A percentile compares a stretch with the other conserved stretches of the same genome.
These are phyloP conservation scores for Pleurotus tuber-regium DNA, from an alignment of 768 basidiomycete species.

Conservation along the genomic window DNA sequence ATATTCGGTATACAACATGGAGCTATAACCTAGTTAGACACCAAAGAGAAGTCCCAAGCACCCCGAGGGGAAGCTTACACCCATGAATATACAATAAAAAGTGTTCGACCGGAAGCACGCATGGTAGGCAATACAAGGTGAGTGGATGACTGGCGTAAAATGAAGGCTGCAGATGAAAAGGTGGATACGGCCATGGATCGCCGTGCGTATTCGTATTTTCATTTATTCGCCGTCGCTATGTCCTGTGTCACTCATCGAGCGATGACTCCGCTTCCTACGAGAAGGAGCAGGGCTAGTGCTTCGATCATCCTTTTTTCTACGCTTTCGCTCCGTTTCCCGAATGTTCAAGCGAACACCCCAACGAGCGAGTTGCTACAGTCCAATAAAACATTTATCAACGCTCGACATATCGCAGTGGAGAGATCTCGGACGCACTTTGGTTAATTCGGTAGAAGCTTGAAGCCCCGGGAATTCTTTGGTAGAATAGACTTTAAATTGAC, in stretches of 20 bases:
- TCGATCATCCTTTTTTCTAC: slow-evolving; percentile 36
- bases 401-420: neutral
- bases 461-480: slow-evolving; percentile 73
- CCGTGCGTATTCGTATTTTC: too few species aligned
- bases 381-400: too few species aligned
- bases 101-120: too few species aligned
- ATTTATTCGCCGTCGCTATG: neutral
- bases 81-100: too few species aligned
- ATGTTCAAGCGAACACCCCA: slow-evolving; percentile 60
- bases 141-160: too few species aligned
- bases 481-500: slow-evolving; percentile 61
- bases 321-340: slow-evolving; percentile 55
- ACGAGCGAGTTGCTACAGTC: slow-evolving; percentile 43
- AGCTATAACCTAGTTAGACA: too few species aligned
- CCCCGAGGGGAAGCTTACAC: too few species aligned
- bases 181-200: too few species aligned
- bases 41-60: too few species aligned
- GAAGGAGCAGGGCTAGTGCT: slow-evolving; percentile 17
- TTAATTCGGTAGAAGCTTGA: slow-evolving; percentile 62
- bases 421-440: slow-evolving; percentile 44
- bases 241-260: neutral
- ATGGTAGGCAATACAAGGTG: too few species aligned
- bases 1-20: too few species aligned
- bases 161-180: too few species aligned
- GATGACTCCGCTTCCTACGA: neutral